Evolutionary conservation across 2,329 filamentous ascomycete species (phyloP).

Genomic region (Ophiostoma sp.): DNA sequence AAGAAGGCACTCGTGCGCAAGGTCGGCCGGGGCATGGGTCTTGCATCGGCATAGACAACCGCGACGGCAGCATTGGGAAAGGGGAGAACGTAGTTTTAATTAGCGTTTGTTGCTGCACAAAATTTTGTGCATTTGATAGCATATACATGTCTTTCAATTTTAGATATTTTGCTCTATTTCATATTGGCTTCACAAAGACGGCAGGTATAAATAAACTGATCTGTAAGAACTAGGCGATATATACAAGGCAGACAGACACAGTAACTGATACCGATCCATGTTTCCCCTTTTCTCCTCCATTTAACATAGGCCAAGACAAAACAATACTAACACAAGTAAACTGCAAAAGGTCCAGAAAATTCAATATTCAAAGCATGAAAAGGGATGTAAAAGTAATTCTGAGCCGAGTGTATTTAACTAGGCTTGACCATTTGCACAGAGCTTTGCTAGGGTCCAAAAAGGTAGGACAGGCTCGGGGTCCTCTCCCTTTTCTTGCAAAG

Average conservation of each 20-base stretch:
- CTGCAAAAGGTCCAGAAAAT: not conserved
- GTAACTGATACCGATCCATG: not conserved
- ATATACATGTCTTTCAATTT: not conserved
- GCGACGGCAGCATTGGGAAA: not conserved
- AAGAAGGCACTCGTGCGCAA: constrained; percentile 80
- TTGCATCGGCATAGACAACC: constrained; percentile 40
- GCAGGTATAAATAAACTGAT: not conserved
- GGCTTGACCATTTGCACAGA: not conserved
- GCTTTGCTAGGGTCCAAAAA: not conserved
- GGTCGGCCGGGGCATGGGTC: constrained; percentile 73
- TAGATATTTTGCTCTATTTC: not conserved
- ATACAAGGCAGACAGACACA: not conserved
- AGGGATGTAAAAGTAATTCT: not conserved
- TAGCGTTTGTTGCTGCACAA: not conserved
- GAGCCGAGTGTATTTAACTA: not conserved
- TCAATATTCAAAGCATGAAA: not conserved
- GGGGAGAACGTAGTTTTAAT: not conserved
- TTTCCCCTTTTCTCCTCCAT: not conserved
- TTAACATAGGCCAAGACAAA: not conserved
- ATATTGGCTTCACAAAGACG: not conserved
- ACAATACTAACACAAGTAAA: not conserved
- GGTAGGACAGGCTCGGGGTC: constrained; percentile 1
- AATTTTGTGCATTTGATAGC: not conserved
- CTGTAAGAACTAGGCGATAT: not conserved
- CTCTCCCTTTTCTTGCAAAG: constrained; percentile 30